These are phyloP conservation scores for Stereocaulon alpinum DNA, from an alignment of 495 filamentous ascomycete species.

Conservation along the genomic window DNA sequence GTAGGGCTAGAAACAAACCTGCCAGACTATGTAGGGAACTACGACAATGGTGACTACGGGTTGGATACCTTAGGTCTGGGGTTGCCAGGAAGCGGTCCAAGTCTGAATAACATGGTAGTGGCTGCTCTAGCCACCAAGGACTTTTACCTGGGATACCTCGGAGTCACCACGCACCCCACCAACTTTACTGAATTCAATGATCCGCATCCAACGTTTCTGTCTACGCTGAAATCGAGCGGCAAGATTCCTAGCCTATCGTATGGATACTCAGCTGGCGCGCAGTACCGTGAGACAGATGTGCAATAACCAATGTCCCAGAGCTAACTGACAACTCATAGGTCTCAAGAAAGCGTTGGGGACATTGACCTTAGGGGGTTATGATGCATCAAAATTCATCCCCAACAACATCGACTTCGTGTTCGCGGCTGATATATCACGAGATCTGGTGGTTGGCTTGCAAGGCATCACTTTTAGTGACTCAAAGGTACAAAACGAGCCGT, in stretches of 20 bases:
- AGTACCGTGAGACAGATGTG: conserved; percentile 27
- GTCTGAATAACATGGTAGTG: conserved; percentile 38
- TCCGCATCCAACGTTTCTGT: conserved; percentile 40
- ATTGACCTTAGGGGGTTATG: conserved; percentile 51
- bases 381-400: conserved; percentile 40
- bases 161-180: conserved; percentile 37
- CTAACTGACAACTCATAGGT: background rate
- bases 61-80: conserved; percentile 42
- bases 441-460: conserved; percentile 41
- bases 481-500: conserved; percentile 2
- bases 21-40: conserved; percentile 32
- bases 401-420: conserved; percentile 42
- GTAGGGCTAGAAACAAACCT: conserved; percentile 37
- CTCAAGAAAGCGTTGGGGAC: conserved; percentile 39
- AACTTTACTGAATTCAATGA: conserved; percentile 42
- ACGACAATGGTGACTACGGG: conserved; percentile 37
- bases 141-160: conserved; percentile 43
- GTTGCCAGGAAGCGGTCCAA: conserved; percentile 27
- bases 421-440: conserved; percentile 39
- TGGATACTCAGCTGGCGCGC: conserved; percentile 47
- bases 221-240: conserved; percentile 35
- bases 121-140: conserved; percentile 34
- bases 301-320: background rate
- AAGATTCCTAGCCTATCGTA: conserved; percentile 41
- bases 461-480: conserved; percentile 34